A percentile compares a stretch with the other conserved stretches of the same genome.
Conservation (phyloP, 192 early-diverging fungal genomes). For the Spizellomyces sp. region DNA sequence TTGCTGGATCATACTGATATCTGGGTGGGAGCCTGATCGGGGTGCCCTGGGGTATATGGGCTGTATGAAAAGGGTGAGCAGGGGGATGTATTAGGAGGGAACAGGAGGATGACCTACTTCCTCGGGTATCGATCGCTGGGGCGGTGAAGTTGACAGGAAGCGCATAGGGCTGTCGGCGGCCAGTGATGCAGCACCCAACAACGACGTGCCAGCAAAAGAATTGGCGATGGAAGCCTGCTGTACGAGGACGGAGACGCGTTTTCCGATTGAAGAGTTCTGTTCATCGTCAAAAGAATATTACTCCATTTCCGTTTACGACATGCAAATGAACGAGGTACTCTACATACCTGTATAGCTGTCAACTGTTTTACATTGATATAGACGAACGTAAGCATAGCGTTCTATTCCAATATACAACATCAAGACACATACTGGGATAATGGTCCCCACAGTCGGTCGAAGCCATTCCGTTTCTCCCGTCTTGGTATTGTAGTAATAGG, state of each 20-base stretch:
- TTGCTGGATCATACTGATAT: neutral
- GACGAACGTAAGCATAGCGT: neutral
- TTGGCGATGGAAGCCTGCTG: conserved; percentile 12
- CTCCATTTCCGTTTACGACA: neutral
- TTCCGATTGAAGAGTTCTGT: conserved; percentile 75
- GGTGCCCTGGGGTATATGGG: neutral
- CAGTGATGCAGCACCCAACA: neutral
- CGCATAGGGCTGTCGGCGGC: neutral
- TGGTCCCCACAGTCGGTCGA: conserved; percentile 66
- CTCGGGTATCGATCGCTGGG: conserved; percentile 7
- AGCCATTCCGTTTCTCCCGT: conserved; percentile 90
- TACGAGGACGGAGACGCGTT: conserved; percentile 69
- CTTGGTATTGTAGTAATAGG: conserved; percentile 91
- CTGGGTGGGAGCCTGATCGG: neutral
- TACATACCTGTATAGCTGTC: conserved; percentile 46
- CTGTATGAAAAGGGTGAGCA: neutral
- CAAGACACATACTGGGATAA: conserved; percentile 67
- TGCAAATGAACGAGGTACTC: conserved; percentile 1
- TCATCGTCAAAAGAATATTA: neutral
- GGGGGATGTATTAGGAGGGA: neutral
- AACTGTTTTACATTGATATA: conserved; percentile 32
- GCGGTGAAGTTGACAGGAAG: conserved; percentile 23
- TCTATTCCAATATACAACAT: conserved; percentile 1
- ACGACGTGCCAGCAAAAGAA: conserved; percentile 23
- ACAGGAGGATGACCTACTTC: neutral